Evolutionary conservation across 352 stramenopile species (phyloP), one percentile per base, ranked within the genome.

Genomic region (Pythium grandisporangium): DNA sequence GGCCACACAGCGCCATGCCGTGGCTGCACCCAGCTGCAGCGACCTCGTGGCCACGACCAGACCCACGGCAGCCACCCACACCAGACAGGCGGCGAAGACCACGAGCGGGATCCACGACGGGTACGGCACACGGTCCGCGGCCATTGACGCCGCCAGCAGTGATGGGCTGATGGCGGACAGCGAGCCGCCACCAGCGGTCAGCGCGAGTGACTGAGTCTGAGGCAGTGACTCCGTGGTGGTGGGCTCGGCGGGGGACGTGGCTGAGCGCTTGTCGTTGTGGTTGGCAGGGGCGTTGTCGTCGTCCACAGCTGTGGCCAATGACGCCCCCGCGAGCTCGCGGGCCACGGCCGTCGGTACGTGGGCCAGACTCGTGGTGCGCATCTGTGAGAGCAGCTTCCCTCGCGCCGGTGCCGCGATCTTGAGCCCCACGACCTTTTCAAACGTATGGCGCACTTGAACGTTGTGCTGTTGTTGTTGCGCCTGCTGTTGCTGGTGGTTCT

Each of bases 401-500:
- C 73, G 63, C 16, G 70, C 58, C 4, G 73, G 73, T n/a, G 68
- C 66, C 11, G 70, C 63, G 37, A 86, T 84, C 52, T 84, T 82
- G 27, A 86, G 63, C 3, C 73, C 73, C 6, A 84, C 66, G 6
- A 86, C 73, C 24, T 70, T 79, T 30, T 82, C 68, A 36, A 86
- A 86, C 5, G 66, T 84, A 34, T 83, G 39, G 0, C 66, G 66
- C 11, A 82, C 46, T 30, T 69, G 61, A 11, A 38, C 33, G 13
- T 38, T 11, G n/a, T n/a, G n/a, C n/a, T n/a, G n/a, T n/a, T n/a
- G n/a, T n/a, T n/a, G n/a, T n/a, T n/a, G n/a, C n/a, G n/a, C n/a
- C n/a, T n/a, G n/a, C n/a, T n/a, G n/a, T 16, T 38, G 33, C 33
- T 38, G 33, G 13, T 38, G 33, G 33, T 11, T 38, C 13, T 11